phyloP scores from a whole-genome alignment of 1,284 basidiomycete genomes.

The Cutaneotrichosporon cavernicola region DNA sequence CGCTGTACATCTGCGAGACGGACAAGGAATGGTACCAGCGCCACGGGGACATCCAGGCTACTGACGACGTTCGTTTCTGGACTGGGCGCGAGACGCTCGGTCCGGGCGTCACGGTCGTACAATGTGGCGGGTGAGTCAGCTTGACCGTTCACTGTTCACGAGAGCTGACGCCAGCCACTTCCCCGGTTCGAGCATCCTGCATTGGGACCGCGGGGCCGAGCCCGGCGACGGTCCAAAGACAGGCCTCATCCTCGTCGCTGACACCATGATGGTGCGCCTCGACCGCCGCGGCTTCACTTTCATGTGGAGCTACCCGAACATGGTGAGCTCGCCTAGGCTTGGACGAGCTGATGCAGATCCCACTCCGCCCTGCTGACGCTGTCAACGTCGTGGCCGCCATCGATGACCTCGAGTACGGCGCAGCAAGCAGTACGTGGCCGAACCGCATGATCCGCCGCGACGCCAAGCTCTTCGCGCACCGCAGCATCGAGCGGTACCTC shows the following conservation, averaged over 20 bases:
- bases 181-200: constrained; percentile 45
- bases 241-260: constrained; percentile 45
- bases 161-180: constrained; percentile 40
- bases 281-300: constrained; percentile 47
- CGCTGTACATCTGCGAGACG: constrained; percentile 42
- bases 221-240: constrained; percentile 34
- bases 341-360: constrained; percentile 35
- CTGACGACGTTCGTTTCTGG: constrained; percentile 42
- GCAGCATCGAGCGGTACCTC: constrained; percentile 39
- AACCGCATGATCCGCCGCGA: constrained; percentile 39
- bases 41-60: constrained; percentile 25
- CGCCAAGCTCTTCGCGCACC: constrained; percentile 36
- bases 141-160: background rate
- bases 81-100: constrained; percentile 30
- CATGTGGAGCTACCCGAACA: constrained; percentile 51
- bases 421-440: constrained; percentile 49
- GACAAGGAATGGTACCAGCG: constrained; percentile 49
- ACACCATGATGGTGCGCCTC: constrained; percentile 51
- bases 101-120: constrained; percentile 36
- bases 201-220: constrained; percentile 50
- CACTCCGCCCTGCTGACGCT: constrained; percentile 41
- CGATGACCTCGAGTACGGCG: constrained; percentile 32
- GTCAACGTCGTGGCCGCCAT: constrained; percentile 32
- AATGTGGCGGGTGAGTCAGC: constrained; percentile 50
- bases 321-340: constrained; percentile 32